Percentiles rank a stretch among this genome's conserved stretches.
Conservation (phyloP, 768 basidiomycete species). For the Tylopilus vinaceipallidus region DNA sequence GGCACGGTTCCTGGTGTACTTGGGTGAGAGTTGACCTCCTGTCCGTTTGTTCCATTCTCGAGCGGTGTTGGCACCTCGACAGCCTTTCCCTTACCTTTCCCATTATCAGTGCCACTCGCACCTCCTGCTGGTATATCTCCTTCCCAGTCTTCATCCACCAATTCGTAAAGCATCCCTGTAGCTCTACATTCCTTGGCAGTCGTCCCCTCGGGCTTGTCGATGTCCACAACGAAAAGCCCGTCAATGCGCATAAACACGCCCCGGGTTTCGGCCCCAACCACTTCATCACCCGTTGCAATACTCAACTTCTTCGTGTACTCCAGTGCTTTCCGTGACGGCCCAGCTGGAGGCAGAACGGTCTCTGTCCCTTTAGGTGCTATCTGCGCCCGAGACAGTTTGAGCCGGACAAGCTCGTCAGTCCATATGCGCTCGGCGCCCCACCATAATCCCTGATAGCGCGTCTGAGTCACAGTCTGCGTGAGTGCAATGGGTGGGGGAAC, state of each 20-base stretch:
- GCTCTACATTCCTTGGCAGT: conserved; percentile 58
- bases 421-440: conserved; percentile 90
- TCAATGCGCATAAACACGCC: conserved; percentile 74
- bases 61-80: conserved; percentile 18
- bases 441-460: conserved; percentile 79
- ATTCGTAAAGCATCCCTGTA: conserved; percentile 74
- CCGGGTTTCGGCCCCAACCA: conserved; percentile 36
- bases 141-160: conserved; percentile 74
- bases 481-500: conserved; percentile 18
- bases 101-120: conserved; percentile 6
- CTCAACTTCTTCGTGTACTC: conserved; percentile 27
- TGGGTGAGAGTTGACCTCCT: neutral
- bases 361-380: conserved; percentile 66
- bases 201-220: conserved; percentile 39
- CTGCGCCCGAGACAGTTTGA: conserved; percentile 65
- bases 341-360: conserved; percentile 59
- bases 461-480: conserved; percentile 43
- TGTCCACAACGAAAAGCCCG: conserved; percentile 62
- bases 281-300: conserved; percentile 6
- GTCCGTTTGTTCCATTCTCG: conserved; percentile 6
- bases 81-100: conserved; percentile 34
- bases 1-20: conserved; percentile 19
- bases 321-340: conserved; percentile 39
- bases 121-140: conserved; percentile 28
- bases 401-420: conserved; percentile 78